Percentiles rank a stretch among this genome's conserved stretches.
These are phyloP conservation scores for Stephania yunnanensis DNA, from an alignment of 164 flowering plant species.

Conservation along the genomic window DNA sequence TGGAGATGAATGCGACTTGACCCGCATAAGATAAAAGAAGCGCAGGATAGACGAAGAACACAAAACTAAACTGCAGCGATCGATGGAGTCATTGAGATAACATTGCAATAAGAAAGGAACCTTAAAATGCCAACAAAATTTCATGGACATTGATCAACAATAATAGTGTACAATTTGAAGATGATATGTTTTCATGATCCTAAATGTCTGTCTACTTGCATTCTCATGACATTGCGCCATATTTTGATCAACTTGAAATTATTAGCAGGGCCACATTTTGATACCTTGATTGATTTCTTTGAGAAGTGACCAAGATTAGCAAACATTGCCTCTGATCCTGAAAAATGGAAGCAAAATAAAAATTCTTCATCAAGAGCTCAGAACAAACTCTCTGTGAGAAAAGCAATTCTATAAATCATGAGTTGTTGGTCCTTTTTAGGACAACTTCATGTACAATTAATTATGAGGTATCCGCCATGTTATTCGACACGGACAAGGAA, in stretches of 20 bases:
- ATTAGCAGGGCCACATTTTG: neutral
- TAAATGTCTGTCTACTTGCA: no score
- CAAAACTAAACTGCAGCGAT: conserved; percentile 68
- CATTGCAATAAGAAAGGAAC: neutral
- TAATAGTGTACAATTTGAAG: no score
- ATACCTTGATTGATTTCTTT: conserved; percentile 77
- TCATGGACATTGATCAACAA: neutral
- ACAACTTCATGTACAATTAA: neutral
- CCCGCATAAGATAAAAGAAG: conserved; percentile 82
- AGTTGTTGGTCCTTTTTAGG: neutral
- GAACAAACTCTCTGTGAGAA: neutral
- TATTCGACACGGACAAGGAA: neutral
- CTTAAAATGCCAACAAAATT: neutral
- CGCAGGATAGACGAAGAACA: conserved; percentile 65
- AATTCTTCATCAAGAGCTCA: neutral
- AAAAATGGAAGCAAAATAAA: conserved; percentile 2
- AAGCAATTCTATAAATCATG: neutral
- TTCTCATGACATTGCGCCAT: no score
- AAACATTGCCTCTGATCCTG: conserved; percentile 95
- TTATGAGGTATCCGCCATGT: neutral
- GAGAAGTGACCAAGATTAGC: conserved; percentile 93
- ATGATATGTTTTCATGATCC: no score
- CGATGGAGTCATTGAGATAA: neutral
- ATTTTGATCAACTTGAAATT: neutral
- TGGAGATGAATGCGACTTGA: conserved; percentile 87